These are phyloP conservation scores for Pyricularia grisea DNA, from an alignment of 2,329 filamentous ascomycete genomes.

Conservation along the genomic window DNA sequence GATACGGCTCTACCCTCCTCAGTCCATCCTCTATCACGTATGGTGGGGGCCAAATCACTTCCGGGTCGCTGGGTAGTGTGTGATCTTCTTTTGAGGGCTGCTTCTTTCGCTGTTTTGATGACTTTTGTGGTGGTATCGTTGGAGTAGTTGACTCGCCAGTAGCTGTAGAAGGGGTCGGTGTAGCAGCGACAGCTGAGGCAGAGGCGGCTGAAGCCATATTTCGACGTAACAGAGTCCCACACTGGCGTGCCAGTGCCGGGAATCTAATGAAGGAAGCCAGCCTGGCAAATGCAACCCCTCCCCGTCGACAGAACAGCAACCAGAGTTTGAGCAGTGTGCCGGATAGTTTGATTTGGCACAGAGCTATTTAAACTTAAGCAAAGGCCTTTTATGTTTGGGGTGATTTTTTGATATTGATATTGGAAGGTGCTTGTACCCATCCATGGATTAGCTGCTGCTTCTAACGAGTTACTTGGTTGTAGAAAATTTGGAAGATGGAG, in stretches of 20 bases:
- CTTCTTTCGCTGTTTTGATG: background rate
- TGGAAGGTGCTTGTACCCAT: background rate
- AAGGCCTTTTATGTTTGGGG: no score
- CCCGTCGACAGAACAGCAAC: background rate
- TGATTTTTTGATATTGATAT: background rate
- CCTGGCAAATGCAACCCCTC: background rate
- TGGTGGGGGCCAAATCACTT: conserved; percentile 45
- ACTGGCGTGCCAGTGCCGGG: background rate
- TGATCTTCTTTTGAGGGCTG: background rate
- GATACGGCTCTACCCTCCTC: conserved; percentile 75
- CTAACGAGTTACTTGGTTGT: background rate
- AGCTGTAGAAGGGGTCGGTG: background rate
- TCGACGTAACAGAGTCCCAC: background rate
- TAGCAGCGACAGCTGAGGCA: background rate
- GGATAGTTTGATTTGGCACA: no score
- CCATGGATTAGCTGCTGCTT: background rate
- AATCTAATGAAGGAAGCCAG: background rate
- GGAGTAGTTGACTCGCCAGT: background rate
- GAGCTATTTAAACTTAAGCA: no score
- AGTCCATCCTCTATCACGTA: conserved; percentile 81
- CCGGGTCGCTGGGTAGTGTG: background rate
- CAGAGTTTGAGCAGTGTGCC: no score
- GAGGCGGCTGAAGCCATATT: background rate
- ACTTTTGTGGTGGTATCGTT: background rate
- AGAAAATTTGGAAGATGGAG: background rate